Conservation (phyloP, 176 grass and related monocot genomes). For the Lolium rigidum region DNA sequence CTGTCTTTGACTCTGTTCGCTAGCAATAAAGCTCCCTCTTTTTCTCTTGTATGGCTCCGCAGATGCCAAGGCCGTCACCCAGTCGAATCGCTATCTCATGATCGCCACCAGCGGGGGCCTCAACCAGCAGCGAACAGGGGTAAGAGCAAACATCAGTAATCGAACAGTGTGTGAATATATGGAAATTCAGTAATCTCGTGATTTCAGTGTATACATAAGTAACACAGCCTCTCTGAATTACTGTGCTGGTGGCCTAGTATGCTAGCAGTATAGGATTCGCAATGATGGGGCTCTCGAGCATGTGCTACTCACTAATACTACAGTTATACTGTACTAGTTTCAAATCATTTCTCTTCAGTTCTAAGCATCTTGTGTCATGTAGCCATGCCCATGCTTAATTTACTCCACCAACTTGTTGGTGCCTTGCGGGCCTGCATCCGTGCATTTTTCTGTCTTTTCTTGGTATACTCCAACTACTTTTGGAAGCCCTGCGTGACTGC, state of each 20-base stretch:
- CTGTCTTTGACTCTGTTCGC: not conserved
- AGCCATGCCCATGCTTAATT: slow-evolving; percentile 36
- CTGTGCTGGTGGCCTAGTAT: slow-evolving; percentile 2
- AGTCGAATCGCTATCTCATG: slow-evolving; percentile 79
- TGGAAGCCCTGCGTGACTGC: slow-evolving; percentile 16
- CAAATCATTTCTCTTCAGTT: slow-evolving; percentile 42
- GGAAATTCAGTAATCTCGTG: not conserved
- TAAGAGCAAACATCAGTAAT: slow-evolving; percentile 38
- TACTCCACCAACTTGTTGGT: slow-evolving; percentile 50
- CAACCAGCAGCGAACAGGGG: slow-evolving; percentile 99
- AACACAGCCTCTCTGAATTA: not conserved
- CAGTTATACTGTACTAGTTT: not conserved
- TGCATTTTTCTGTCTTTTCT: slow-evolving; percentile 44
- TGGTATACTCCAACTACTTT: slow-evolving; percentile 49
- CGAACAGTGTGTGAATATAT: not conserved
- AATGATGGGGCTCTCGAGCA: slow-evolving; percentile 24
- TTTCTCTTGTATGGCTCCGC: slow-evolving; percentile 24
- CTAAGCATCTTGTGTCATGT: slow-evolving; percentile 39
- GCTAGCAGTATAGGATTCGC: not conserved
- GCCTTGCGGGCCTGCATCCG: slow-evolving; percentile 13
- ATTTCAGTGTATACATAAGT: slow-evolving; percentile 4
- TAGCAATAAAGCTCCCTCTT: slow-evolving; percentile 31
- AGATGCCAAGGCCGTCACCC: slow-evolving; percentile 60
- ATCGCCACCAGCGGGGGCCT: slow-evolving; percentile 95
- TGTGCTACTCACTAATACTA: slow-evolving; percentile 3